Conservation (phyloP, 192 early-diverging fungal species). For the Polychytrium aggregatum region DNA sequence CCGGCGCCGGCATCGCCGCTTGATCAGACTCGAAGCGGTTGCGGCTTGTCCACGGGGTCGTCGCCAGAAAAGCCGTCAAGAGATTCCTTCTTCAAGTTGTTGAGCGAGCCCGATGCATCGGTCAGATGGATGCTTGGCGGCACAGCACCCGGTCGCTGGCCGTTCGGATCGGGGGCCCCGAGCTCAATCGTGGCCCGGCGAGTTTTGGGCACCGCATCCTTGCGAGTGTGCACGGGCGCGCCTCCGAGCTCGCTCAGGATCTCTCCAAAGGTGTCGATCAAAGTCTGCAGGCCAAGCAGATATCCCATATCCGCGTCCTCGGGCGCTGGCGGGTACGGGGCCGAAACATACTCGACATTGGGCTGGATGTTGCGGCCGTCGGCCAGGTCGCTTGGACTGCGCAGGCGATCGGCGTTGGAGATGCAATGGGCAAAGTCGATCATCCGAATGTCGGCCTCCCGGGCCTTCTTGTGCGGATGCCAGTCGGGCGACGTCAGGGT, state of each 20-base stretch:
- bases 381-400: slow-evolving; percentile 20
- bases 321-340: slow-evolving; percentile 37
- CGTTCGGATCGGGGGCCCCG: too few relatives aligned
- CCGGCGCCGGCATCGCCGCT: too few relatives aligned
- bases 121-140: too few relatives aligned
- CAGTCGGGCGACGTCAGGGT: not conserved
- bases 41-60: too few relatives aligned
- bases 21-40: too few relatives aligned
- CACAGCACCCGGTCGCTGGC: too few relatives aligned
- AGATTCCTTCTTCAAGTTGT: too few relatives aligned
- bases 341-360: too few relatives aligned
- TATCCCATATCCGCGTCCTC: slow-evolving; percentile 74
- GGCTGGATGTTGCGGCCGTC: too few relatives aligned
- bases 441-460: slow-evolving; percentile 71
- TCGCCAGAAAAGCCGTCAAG: too few relatives aligned
- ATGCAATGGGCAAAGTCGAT: slow-evolving; percentile 97
- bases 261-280: slow-evolving; percentile 57
- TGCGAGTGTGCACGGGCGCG: slow-evolving; percentile 4
- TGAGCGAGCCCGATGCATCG: too few relatives aligned
- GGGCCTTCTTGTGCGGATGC: slow-evolving; percentile 9
- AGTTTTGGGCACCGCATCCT: not conserved
- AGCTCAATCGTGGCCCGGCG: slow-evolving; percentile 1
- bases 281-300: slow-evolving; percentile 59
- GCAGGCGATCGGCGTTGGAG: slow-evolving; percentile 38
- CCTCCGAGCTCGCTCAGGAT: slow-evolving; percentile 37